Evolutionary conservation across 768 basidiomycete genomes (phyloP).

Genomic region (Phanerochaete sordida): DNA sequence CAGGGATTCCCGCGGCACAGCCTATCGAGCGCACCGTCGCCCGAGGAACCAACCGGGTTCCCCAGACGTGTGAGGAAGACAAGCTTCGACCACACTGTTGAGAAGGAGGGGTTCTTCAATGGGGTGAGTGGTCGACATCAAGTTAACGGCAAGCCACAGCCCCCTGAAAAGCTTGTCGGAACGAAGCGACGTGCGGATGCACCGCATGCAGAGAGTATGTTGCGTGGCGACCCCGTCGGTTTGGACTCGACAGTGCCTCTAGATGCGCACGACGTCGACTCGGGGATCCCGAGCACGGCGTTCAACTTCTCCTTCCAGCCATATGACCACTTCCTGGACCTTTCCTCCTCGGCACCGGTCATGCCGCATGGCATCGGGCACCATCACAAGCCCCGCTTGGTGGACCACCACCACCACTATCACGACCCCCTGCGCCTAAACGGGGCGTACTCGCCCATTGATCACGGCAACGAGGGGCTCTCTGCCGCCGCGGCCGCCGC

Average conservation of each 20-base stretch:
- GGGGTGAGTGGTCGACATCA: slow-evolving; percentile 71
- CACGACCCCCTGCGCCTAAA: slow-evolving; percentile 22
- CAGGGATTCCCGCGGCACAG: slow-evolving; percentile 49
- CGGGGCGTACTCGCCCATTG: slow-evolving; percentile 20
- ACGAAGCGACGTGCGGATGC: slow-evolving; percentile 79
- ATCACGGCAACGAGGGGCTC: slow-evolving; percentile 41
- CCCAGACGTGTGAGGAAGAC: slow-evolving; percentile 90
- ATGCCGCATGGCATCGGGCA: slow-evolving; percentile 21
- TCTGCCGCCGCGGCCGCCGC: slow-evolving; percentile 64
- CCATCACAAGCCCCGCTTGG: slow-evolving; percentile 13
- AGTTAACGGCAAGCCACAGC: slow-evolving; percentile 72
- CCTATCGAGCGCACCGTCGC: slow-evolving; percentile 23
- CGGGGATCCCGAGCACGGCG: slow-evolving; percentile 60
- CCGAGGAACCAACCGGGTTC: slow-evolving; percentile 49
- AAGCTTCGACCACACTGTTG: slow-evolving; percentile 91
- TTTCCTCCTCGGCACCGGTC: slow-evolving; percentile 12
- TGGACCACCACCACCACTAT: slow-evolving; percentile 15
- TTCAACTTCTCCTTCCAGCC: slow-evolving; percentile 75
- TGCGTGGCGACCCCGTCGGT: slow-evolving; percentile 73
- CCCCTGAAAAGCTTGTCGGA: slow-evolving; percentile 60
- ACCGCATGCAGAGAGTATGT: slow-evolving; percentile 75
- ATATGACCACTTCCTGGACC: slow-evolving; percentile 54
- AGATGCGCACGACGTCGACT: slow-evolving; percentile 38
- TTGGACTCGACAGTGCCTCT: slow-evolving; percentile 27
- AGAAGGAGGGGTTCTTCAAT: slow-evolving; percentile 56